A percentile compares a stretch with the other conserved stretches of the same genome.
Conservation (phyloP, 73 alveolate genomes). For the Effrenium voratum region DNA sequence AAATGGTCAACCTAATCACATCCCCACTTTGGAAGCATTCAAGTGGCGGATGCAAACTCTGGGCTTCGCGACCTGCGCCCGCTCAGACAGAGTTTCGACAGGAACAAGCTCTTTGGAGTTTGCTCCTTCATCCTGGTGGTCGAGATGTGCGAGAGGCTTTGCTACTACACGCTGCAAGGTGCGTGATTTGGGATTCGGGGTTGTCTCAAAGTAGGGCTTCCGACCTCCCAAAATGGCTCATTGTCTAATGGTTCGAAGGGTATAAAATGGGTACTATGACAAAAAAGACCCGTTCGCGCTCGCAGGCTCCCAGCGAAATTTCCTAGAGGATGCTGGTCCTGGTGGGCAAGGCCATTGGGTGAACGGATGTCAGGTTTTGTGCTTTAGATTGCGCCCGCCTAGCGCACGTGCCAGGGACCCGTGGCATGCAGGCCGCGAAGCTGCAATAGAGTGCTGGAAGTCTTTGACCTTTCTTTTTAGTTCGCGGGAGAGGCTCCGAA, state of each 20-base stretch:
- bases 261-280: too few species aligned
- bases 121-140: slow-evolving; percentile 91
- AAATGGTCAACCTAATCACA: too few species aligned
- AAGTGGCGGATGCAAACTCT: too few species aligned
- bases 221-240: background rate
- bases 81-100: background rate
- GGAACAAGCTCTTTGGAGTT: slow-evolving; percentile 83
- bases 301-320: slow-evolving; percentile 77
- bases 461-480: too few species aligned
- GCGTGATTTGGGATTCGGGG: background rate
- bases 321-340: slow-evolving; percentile 60
- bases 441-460: too few species aligned
- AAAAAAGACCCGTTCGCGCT: background rate
- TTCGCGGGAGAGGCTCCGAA: too few species aligned
- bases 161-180: slow-evolving; percentile 91
- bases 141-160: slow-evolving; percentile 93
- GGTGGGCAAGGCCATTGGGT: background rate
- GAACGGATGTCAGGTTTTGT: background rate
- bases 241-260: too few species aligned
- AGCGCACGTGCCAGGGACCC: too few species aligned
- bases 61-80: too few species aligned
- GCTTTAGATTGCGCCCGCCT: background rate
- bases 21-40: too few species aligned
- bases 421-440: too few species aligned
- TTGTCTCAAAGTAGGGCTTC: background rate